These are phyloP conservation scores for Coemansia sp. DNA, from an alignment of 192 early-diverging fungal species.

Conservation along the genomic window DNA sequence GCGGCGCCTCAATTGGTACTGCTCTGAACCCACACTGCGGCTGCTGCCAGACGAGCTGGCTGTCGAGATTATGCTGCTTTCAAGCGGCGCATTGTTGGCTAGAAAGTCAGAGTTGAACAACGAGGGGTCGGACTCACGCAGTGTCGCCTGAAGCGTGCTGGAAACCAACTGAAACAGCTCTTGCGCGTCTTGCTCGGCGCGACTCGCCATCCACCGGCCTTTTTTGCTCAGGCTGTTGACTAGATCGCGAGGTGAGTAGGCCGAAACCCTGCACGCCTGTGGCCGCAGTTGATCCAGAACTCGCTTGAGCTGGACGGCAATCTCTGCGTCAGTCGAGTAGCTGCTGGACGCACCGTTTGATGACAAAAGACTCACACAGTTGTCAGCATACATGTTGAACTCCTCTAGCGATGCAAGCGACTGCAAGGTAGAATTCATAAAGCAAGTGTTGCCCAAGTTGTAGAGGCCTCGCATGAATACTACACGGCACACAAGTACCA, in stretches of 20 bases:
- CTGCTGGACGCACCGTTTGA: not conserved
- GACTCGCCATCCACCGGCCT: conserved; percentile 55
- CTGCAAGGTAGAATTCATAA: conserved; percentile 78
- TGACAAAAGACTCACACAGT: conserved; percentile 15
- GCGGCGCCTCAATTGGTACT: not conserved
- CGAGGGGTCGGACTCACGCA: conserved; percentile 29
- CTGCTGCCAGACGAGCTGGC: conserved; percentile 2
- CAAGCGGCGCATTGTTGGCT: conserved; percentile 18
- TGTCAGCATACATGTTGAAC: conserved; percentile 40
- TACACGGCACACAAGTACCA: conserved; percentile 3
- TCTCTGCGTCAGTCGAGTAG: conserved; percentile 22
- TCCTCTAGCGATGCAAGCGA: conserved; percentile 33
- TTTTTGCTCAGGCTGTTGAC: conserved; percentile 52
- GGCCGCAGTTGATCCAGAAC: conserved; percentile 37
- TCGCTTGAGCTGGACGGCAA: conserved; percentile 24
- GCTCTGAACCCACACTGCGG: not conserved
- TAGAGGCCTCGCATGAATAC: conserved; percentile 65
- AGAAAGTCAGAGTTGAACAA: conserved; percentile 37
- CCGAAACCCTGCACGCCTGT: conserved; percentile 20
- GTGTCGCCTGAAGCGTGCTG: conserved; percentile 30
- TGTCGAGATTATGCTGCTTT: conserved; percentile 27
- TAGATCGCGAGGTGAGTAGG: conserved; percentile 46
- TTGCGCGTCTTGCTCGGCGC: conserved; percentile 62
- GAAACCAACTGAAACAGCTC: conserved; percentile 61
- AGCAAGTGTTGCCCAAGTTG: conserved; percentile 87